Evolutionary conservation across 2,329 filamentous ascomycete species (phyloP).

Genomic region (Penicillium thymicola): DNA sequence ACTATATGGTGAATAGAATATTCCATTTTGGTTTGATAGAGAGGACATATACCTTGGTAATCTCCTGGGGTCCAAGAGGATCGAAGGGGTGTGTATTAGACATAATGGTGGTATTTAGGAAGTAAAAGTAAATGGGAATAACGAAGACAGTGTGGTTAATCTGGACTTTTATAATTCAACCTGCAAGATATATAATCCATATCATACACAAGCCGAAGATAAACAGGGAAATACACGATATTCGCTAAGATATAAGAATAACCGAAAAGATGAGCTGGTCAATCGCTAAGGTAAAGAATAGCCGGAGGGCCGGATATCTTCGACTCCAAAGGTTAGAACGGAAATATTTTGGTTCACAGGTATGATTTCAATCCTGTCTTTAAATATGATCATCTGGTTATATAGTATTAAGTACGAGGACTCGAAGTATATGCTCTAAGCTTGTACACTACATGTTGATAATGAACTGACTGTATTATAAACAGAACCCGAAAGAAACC

Average conservation of each 20-base stretch:
- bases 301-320: slow-evolving; percentile 11
- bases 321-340: not conserved
- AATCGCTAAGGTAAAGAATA: slow-evolving; percentile 27
- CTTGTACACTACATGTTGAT: too few relatives aligned
- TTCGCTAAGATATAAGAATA: slow-evolving; percentile 20
- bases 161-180: not conserved
- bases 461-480: too few relatives aligned
- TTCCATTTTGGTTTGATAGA: not conserved
- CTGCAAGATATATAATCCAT: not conserved
- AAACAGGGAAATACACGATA: slow-evolving; percentile 1
- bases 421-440: not conserved
- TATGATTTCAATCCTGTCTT: not conserved
- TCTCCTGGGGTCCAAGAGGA: slow-evolving; percentile 31
- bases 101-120: slow-evolving; percentile 11
- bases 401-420: not conserved
- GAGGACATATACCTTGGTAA: slow-evolving; percentile 25
- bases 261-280: slow-evolving; percentile 5
- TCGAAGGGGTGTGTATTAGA: slow-evolving; percentile 29
- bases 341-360: not conserved
- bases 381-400: not conserved
- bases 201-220: not conserved
- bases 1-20: not conserved
- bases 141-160: not conserved
- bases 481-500: too few relatives aligned
- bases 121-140: not conserved